Percentiles rank a stretch among this genome's conserved stretches.
phyloP scores from a whole-genome alignment of 768 basidiomycete genomes.

The Mycena filopes region DNA sequence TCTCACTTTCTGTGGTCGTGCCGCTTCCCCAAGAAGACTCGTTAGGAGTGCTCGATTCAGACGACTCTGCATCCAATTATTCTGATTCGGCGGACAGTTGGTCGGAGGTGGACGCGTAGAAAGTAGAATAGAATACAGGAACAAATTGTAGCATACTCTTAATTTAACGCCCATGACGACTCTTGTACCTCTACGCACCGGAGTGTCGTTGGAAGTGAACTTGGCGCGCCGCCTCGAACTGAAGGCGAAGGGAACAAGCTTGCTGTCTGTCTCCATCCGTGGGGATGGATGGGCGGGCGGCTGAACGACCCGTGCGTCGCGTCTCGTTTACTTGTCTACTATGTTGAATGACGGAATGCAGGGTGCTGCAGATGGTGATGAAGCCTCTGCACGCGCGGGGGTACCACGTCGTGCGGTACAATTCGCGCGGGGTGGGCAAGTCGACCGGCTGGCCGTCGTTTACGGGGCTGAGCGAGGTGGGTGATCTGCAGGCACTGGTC shows the following conservation, averaged over 20 bases:
- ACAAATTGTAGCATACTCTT: neutral
- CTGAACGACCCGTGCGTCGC: conserved; percentile 79
- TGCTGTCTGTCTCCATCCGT: conserved; percentile 83
- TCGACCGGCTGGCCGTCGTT: conserved; percentile 81
- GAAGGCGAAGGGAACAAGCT: conserved; percentile 52
- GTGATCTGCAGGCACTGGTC: conserved; percentile 74
- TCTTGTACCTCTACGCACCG: conserved; percentile 45
- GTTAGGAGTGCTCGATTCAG: neutral
- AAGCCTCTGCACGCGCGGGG: conserved; percentile 52
- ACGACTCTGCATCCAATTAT: neutral
- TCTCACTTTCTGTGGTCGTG: conserved; percentile 6
- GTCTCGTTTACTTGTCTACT: conserved; percentile 7
- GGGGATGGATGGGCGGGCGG: conserved; percentile 85
- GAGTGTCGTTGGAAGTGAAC: conserved; percentile 56
- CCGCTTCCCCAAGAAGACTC: conserved; percentile 9
- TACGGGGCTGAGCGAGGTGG: conserved; percentile 74
- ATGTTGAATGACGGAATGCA: conserved; percentile 35
- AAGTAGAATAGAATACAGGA: neutral
- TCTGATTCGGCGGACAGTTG: conserved; percentile 5
- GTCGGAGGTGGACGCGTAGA: conserved; percentile 7
- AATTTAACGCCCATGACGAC: neutral
- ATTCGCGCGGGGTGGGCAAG: conserved; percentile 80
- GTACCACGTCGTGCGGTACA: conserved; percentile 76
- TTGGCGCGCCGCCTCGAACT: conserved; percentile 37
- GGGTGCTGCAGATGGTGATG: conserved; percentile 57